Base-by-base conservation (phyloP, 495 filamentous ascomycete species). In the Xylaria intraflava region DNA sequence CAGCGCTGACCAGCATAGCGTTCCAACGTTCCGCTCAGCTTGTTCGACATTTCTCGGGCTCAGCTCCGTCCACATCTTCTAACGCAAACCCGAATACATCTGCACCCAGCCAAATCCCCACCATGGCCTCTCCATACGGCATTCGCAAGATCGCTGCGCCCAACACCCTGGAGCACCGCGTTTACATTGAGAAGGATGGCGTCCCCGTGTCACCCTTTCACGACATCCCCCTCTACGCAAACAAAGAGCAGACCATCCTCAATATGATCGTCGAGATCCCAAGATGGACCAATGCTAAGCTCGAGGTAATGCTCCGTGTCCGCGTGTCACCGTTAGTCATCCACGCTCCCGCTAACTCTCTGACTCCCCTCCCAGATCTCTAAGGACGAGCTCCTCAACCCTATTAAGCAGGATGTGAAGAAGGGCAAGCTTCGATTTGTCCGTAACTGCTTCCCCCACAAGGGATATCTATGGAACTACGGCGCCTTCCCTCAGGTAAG, bases 181-280 rank as follows among this genome's bases (percentile, higher is more conserved):
- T 96, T 73, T 99, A 84, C 82, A 82, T 97, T 65, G 93, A 97
- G 82, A 89, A 91, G 76, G 89, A 97, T 89, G 93, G 94, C 74
- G 74, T 87, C 26, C 88, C 88, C 49, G 67, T 96, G 67, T 96
- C 90, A 49, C 86, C 91, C 58, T 99, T 96, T 83, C 94, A 99
- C 82, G 94, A 99, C 64, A 88, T 99, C 53, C 94, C 94, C 36
- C 86, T 99, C 64, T 97, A 88, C 62, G 93, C 94, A 81, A 95
- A 99, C 69, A 74, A 84, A 68, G 84, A 94, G 77, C 80, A 95
- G 79, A 94, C 85, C 62, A 72, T 99, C 65, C 80, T 97, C 64
- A 99, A 99, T 83, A 99, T 99, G 94, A 74, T 99, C 46, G 94
- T 97, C 56, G 94, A 97, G 83, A 96, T 97, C 65, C 94, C 94